Conservation (phyloP, 805 yeast species). For the Candida orba region DNA sequence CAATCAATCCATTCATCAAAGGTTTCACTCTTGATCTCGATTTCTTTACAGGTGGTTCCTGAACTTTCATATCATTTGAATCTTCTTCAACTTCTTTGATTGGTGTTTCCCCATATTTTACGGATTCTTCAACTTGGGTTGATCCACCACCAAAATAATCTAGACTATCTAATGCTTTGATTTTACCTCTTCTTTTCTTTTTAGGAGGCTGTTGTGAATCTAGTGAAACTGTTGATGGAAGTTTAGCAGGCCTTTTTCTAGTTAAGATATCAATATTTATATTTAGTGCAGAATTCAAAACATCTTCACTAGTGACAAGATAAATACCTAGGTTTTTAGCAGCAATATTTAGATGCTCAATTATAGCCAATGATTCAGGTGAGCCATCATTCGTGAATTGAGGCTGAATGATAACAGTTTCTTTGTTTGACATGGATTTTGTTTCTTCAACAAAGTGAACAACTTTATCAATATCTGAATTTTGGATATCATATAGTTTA, state of each 20-base stretch:
- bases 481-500: not conserved
- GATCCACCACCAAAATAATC: constrained; percentile 35
- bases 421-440: not conserved
- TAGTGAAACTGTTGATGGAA: not conserved
- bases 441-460: not conserved
- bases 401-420: constrained; percentile 12
- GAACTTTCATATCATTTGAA: not conserved
- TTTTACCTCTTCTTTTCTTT: constrained; percentile 13
- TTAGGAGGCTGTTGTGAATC: constrained; percentile 4
- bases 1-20: constrained; percentile 1
- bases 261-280: constrained; percentile 10
- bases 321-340: constrained; percentile 16
- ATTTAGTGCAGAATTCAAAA: constrained; percentile 21
- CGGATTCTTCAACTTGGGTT: constrained; percentile 1
- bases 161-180: constrained; percentile 29
- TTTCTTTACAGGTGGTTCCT: constrained; percentile 8
- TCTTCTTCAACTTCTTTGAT: not conserved
- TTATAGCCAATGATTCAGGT: not conserved
- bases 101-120: not conserved
- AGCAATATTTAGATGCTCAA: constrained; percentile 10
- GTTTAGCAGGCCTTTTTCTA: constrained; percentile 9
- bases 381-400: constrained; percentile 5
- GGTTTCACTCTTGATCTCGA: constrained; percentile 6
- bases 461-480: not conserved
- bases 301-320: constrained; percentile 22